A percentile compares a stretch with the other conserved stretches of the same genome.
phyloP scores from a whole-genome alignment of 305 asterid genomes.

The Solanum hybrid region DNA sequence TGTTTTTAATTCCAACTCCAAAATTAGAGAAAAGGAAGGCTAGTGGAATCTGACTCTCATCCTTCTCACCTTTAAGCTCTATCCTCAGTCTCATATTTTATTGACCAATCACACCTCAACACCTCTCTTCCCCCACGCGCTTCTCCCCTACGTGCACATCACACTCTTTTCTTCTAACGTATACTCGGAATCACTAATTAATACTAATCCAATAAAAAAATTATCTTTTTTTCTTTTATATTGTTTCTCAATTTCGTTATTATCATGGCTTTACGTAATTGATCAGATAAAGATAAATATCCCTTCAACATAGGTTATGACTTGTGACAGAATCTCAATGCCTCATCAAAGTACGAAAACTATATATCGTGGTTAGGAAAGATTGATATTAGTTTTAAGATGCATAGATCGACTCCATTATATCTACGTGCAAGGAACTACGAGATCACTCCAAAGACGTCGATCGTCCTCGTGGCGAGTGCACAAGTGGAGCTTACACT shows the following conservation, averaged over 20 bases:
- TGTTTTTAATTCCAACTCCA: not conserved
- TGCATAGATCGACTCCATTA: not conserved
- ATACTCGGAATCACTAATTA: not conserved
- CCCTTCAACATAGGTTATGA: not conserved
- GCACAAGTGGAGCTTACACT: not conserved
- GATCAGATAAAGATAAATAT: not conserved
- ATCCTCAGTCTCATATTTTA: constrained; percentile 2
- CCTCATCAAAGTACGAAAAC: not conserved
- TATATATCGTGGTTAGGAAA: not conserved
- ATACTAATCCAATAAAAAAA: not conserved
- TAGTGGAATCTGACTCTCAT: not conserved
- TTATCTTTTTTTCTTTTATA: not conserved
- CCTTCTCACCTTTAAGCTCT: not conserved
- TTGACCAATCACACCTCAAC: not conserved
- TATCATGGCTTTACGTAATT: not conserved
- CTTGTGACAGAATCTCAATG: not conserved
- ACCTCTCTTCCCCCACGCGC: not conserved
- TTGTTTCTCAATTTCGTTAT: not conserved
- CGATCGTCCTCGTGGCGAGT: not conserved
- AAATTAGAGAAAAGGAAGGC: not conserved
- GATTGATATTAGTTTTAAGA: accelerated
- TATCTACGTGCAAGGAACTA: not conserved
- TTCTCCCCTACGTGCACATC: not conserved
- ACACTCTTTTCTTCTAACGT: not conserved
- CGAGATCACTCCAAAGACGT: not conserved